These are phyloP conservation scores for Parietaria judaica DNA, from an alignment of 306 rosid genomes.

Conservation along the genomic window DNA sequence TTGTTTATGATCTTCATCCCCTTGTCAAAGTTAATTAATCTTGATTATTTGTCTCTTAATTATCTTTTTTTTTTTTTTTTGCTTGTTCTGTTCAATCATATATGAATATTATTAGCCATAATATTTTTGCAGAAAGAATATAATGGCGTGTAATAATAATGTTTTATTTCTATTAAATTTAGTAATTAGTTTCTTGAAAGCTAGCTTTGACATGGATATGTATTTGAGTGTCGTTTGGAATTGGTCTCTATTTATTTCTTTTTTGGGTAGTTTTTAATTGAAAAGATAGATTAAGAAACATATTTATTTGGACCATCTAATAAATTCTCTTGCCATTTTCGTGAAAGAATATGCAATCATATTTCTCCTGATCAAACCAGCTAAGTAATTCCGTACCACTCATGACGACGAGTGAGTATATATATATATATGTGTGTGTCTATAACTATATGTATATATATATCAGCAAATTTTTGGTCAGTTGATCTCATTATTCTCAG, in stretches of 20 bases:
- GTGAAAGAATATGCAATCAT: slow-evolving; percentile 13
- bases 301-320: not conserved
- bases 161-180: not conserved
- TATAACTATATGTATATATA: too few species aligned
- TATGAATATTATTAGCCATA: too few species aligned
- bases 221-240: slow-evolving; percentile 7
- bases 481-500: too few species aligned
- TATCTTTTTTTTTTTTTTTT: not conserved
- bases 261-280: not conserved
- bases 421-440: too few species aligned
- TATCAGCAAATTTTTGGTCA: too few species aligned
- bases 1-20: not conserved
- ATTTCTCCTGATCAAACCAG: not conserved
- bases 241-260: not conserved
- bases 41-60: slow-evolving; percentile 1
- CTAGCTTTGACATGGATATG: not conserved
- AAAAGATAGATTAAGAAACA: not conserved
- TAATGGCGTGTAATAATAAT: too few species aligned
- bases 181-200: not conserved
- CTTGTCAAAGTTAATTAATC: not conserved
- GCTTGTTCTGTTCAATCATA: not conserved
- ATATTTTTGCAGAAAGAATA: too few species aligned
- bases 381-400: not conserved
- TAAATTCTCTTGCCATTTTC: not conserved
- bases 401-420: not conserved